Conservation (phyloP, 2,329 filamentous ascomycete species). For the Coniochaeta hoffmannii region DNA sequence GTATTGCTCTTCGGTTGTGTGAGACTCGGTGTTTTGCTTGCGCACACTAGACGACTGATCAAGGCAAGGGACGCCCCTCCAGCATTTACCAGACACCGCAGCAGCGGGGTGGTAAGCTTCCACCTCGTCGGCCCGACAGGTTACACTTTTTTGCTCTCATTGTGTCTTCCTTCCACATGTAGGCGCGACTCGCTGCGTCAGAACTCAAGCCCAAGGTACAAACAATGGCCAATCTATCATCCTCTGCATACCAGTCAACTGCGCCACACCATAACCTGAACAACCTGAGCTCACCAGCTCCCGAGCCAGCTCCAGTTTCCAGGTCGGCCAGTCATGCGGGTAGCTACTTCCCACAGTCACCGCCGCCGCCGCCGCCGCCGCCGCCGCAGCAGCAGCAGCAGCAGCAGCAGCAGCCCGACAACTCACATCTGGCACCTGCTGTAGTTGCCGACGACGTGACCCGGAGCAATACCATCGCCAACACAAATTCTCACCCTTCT, state of each 20-base stretch:
- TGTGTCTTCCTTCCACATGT: neutral
- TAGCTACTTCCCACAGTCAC: conserved; percentile 5
- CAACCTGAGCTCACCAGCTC: neutral
- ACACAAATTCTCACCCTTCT: conserved; percentile 3
- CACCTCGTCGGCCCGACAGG: neutral
- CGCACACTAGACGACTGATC: neutral
- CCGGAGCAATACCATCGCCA: conserved; percentile 13
- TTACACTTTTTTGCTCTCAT: neutral
- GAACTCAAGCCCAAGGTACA: neutral
- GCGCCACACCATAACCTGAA: neutral
- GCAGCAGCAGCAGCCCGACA: neutral
- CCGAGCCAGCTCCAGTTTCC: neutral
- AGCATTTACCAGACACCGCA: no score
- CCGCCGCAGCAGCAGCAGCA: conserved; percentile 4
- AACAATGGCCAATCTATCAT: neutral
- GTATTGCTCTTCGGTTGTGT: neutral
- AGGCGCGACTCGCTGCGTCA: neutral
- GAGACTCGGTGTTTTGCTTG: neutral
- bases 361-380: conserved; percentile 5
- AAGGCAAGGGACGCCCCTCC: neutral
- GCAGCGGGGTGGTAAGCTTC: no score
- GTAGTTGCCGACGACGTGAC: conserved; percentile 4
- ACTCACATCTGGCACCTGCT: neutral
- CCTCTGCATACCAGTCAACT: neutral
- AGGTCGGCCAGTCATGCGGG: conserved; percentile 1